Percentiles rank a stretch among this genome's conserved stretches.
Evolutionary conservation across 257 asterid species (phyloP).

Genomic region (Prunella vulgaris): DNA sequence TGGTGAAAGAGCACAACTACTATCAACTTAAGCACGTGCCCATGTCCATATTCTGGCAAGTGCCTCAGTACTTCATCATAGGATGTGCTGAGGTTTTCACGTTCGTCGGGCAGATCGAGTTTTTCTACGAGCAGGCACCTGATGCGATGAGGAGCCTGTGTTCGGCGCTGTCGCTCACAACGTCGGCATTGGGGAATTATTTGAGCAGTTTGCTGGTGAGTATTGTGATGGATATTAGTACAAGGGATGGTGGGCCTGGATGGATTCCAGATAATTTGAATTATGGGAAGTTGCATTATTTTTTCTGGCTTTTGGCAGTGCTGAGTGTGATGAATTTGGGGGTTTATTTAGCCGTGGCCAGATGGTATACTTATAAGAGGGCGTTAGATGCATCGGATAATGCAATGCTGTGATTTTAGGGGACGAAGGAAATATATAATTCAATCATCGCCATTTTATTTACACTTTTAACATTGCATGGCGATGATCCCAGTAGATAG

Average conservation of each 20-base stretch:
- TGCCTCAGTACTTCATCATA: conserved; percentile 59
- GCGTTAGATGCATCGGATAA: neutral
- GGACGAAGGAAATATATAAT: no score
- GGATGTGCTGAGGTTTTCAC: conserved; percentile 71
- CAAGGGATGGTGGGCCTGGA: conserved; percentile 43
- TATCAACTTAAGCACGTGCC: conserved; percentile 41
- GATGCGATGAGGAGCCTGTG: conserved; percentile 63
- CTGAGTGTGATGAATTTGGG: conserved; percentile 51
- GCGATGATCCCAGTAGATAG: neutral
- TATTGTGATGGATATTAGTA: conserved; percentile 42
- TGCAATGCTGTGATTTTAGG: neutral
- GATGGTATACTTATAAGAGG: conserved; percentile 36
- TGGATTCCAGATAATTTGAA: conserved; percentile 68
- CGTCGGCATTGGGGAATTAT: conserved; percentile 54
- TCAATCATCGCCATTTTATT: neutral
- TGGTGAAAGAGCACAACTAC: conserved; percentile 30
- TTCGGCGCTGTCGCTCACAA: conserved; percentile 54
- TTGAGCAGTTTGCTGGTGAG: conserved; percentile 51
- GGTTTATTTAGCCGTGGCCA: conserved; percentile 39
- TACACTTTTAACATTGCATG: no score
- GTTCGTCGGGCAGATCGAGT: conserved; percentile 53
- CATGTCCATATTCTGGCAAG: conserved; percentile 58
- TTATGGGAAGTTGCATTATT: conserved; percentile 48
- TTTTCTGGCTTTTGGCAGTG: conserved; percentile 63
- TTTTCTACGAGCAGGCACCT: conserved; percentile 66